Conservation (phyloP, 805 yeast genomes). For the Candida pseudofarinosa region DNA sequence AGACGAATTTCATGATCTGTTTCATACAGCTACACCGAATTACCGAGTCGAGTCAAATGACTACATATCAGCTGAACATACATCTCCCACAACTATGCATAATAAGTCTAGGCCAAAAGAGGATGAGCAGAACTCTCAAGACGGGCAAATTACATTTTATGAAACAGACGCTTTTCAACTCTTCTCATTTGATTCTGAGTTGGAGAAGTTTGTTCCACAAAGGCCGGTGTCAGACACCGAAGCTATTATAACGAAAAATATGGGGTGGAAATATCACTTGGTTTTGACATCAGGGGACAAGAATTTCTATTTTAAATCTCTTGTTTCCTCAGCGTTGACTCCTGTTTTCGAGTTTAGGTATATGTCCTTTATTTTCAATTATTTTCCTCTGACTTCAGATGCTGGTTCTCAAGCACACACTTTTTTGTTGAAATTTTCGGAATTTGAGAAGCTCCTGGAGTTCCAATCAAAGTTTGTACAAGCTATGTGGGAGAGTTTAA, state of each 20-base stretch:
- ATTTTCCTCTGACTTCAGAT: conserved; percentile 17
- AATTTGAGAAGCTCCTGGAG: conserved; percentile 32
- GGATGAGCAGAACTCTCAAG: too few relatives aligned
- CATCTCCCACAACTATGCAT: neutral
- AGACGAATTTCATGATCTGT: conserved; percentile 14
- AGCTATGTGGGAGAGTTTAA: conserved; percentile 59
- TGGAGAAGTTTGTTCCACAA: conserved; percentile 45
- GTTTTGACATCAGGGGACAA: conserved; percentile 27
- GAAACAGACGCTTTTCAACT: conserved; percentile 35
- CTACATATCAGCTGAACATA: too few relatives aligned
- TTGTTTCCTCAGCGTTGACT: conserved; percentile 42
- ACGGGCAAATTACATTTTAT: conserved; percentile 10
- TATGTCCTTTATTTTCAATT: conserved; percentile 63
- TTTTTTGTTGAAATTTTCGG: conserved; percentile 57
- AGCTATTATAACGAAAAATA: conserved; percentile 38
- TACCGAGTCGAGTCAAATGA: neutral
- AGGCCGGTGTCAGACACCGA: conserved; percentile 26
- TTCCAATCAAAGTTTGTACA: conserved; percentile 54
- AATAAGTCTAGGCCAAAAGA: neutral
- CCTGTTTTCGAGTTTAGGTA: conserved; percentile 62
- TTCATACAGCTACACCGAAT: neutral
- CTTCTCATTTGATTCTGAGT: conserved; percentile 53
- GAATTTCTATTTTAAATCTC: conserved; percentile 6
- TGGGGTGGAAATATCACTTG: conserved; percentile 51
- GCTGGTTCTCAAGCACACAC: conserved; percentile 45